Conservation (phyloP, 75 land plant species). For the Pseudotsuga menziesii region DNA sequence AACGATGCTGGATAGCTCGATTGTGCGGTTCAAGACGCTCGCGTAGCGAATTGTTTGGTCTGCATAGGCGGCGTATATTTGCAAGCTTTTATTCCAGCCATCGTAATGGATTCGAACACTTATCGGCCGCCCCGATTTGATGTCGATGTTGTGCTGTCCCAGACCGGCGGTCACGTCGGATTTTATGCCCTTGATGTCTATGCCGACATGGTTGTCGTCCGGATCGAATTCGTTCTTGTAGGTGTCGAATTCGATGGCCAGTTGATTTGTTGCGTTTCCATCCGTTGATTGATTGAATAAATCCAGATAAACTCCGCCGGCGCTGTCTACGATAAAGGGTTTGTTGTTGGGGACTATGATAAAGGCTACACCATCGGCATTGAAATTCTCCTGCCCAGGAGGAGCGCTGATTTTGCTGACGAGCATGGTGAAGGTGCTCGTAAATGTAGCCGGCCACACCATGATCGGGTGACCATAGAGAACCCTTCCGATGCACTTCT, state of each 20-base stretch:
- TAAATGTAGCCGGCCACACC: slow-evolving; percentile 25
- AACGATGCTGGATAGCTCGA: slow-evolving; percentile 20
- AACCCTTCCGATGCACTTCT: slow-evolving; percentile 16
- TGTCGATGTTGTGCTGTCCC: too few relatives aligned
- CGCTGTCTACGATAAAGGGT: slow-evolving; percentile 16
- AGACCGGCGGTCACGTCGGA: slow-evolving; percentile 10
- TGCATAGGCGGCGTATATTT: slow-evolving; percentile 15
- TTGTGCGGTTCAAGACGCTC: slow-evolving; percentile 15
- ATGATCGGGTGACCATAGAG: slow-evolving; percentile 9
- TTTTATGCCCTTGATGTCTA: slow-evolving; percentile 21
- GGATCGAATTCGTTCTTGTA: slow-evolving; percentile 30
- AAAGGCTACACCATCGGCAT: slow-evolving; percentile 46
- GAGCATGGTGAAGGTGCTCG: slow-evolving; percentile 32
- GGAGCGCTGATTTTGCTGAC: slow-evolving; percentile 2
- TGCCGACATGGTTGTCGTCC: slow-evolving; percentile 34
- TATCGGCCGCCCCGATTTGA: slow-evolving; percentile 21
- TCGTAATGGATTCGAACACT: slow-evolving; percentile 24
- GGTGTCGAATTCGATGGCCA: slow-evolving; percentile 44
- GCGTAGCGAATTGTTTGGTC: not conserved
- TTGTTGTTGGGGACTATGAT: slow-evolving; percentile 16
- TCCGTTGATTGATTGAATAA: slow-evolving; percentile 16
- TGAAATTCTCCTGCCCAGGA: not conserved
- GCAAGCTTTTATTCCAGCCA: slow-evolving; percentile 14
- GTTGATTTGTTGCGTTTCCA: slow-evolving; percentile 8
- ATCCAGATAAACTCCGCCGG: slow-evolving; percentile 31